These are phyloP conservation scores for Brettanomyces nanus DNA, from an alignment of 805 yeast species.

Conservation along the genomic window DNA sequence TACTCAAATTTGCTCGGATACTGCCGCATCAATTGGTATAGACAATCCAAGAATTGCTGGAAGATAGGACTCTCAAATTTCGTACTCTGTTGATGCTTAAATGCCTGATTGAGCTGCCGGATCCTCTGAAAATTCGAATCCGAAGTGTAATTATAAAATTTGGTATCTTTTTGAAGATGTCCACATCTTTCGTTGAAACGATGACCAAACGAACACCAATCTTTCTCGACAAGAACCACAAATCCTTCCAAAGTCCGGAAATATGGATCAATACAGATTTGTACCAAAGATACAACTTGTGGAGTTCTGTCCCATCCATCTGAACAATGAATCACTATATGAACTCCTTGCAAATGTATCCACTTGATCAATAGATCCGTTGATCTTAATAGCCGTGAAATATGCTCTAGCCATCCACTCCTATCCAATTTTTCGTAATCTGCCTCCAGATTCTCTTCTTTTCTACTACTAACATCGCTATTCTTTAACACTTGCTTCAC, in stretches of 20 bases:
- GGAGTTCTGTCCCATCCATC: slow-evolving; percentile 99
- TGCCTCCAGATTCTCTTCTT: slow-evolving; percentile 31
- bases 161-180: slow-evolving; percentile 51
- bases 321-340: slow-evolving; percentile 84
- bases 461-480: slow-evolving; percentile 45
- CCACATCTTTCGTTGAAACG: slow-evolving; percentile 79
- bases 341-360: slow-evolving; percentile 75
- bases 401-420: slow-evolving; percentile 73
- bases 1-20: slow-evolving; percentile 72
- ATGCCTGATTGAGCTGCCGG: slow-evolving; percentile 41
- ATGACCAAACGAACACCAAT: slow-evolving; percentile 94
- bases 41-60: slow-evolving; percentile 88
- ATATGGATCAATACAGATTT: slow-evolving; percentile 84
- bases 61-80: slow-evolving; percentile 83
- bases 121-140: slow-evolving; percentile 29
- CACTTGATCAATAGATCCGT: slow-evolving; percentile 74
- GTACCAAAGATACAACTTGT: slow-evolving; percentile 76
- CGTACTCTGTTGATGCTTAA: slow-evolving; percentile 39
- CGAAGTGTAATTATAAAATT: slow-evolving; percentile 36
- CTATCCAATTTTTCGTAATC: slow-evolving; percentile 41
- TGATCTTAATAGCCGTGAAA: slow-evolving; percentile 60
- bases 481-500: slow-evolving; percentile 57
- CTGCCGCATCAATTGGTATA: slow-evolving; percentile 69
- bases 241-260: slow-evolving; percentile 86
- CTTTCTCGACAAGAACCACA: slow-evolving; percentile 79